phyloP scores from a whole-genome alignment of 1,139 yeast species.

The Debaryomyces sp. region DNA sequence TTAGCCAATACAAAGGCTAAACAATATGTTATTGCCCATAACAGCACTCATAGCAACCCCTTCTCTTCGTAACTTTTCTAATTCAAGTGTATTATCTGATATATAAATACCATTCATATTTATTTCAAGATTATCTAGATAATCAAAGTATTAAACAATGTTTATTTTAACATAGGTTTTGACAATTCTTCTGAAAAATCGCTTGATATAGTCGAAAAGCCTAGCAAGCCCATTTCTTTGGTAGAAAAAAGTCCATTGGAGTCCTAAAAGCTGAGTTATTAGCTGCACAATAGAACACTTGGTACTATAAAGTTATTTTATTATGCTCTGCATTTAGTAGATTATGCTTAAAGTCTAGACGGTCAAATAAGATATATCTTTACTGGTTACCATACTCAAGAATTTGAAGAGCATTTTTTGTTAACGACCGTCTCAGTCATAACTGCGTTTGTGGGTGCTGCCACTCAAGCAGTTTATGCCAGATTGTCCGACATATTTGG shows the following conservation, averaged over 20 bases:
- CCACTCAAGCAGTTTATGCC: conserved; percentile 70
- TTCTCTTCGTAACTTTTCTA: too few relatives aligned
- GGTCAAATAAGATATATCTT: background rate
- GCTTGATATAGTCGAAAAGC: background rate
- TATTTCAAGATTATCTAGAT: too few relatives aligned
- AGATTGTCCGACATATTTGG: conserved; percentile 73
- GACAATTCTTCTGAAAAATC: background rate
- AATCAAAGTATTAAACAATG: too few relatives aligned
- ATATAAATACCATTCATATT: too few relatives aligned
- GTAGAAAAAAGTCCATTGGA: background rate
- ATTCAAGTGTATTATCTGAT: too few relatives aligned
- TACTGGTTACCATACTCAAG: conserved; percentile 51
- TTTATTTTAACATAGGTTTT: background rate
- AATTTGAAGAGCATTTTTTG: conserved; percentile 60
- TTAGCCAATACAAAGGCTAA: too few relatives aligned
- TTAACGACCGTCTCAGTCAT: conserved; percentile 67
- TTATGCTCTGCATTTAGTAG: background rate
- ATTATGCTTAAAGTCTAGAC: background rate
- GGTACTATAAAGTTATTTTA: background rate
- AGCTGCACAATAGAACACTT: background rate
- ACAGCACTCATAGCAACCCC: too few relatives aligned
- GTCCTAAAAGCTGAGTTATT: background rate
- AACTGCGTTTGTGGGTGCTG: conserved; percentile 68
- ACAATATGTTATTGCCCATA: too few relatives aligned
- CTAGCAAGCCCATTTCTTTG: background rate